Evolutionary conservation across 1,284 basidiomycete genomes (phyloP), one percentile per base, ranked within the genome.

Genomic region (Schizophyllum commune): DNA sequence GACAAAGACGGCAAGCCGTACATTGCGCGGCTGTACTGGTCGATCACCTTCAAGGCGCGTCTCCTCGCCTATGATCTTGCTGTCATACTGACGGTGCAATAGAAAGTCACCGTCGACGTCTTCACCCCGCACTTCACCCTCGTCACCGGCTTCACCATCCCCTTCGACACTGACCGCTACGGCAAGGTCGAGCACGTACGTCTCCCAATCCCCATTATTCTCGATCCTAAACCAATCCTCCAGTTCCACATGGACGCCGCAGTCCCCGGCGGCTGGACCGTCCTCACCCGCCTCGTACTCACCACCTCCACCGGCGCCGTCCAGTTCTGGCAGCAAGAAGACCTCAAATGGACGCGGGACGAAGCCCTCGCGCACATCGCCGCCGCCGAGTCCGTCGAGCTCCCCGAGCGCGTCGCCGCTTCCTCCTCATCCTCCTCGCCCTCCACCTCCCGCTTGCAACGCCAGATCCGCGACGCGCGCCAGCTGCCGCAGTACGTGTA

Each of bases 291-390:
- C 15, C 66, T 87, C 4, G 73, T 89, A 17, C 62, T 94, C 39
- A 86, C 87, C 1, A 94, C 92, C 0, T 85, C 84, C 5, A 90
- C 89, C 0, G 94, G 94, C 9, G 80, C 91, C 0, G 69, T 97
- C 9, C 92, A 94, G 66, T 76, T 91, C 9, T 90, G 91, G 84
- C 78, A 86, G 56, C 80, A 84, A 33, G 79, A 86, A 53, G 70
- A 78, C 55, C 71, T 85, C 19, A 76, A 83, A 58, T 98, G 94
- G 94, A 83, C 82, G 0, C 79, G 93, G 52, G 94, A 98, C 70
- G 96, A 98, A 70, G 82, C 85, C 0, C 78, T 97, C 11, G 78
- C 91, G 0, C 79, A 85, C 21, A 80, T 92, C 57, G 77, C 80
- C 19, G 79, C 80, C 0, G 85, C 86, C 2, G 82, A 86, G 61